Base-by-base conservation (phyloP, 306 rosid genomes). In the Ochetophila trinervis region DNA sequence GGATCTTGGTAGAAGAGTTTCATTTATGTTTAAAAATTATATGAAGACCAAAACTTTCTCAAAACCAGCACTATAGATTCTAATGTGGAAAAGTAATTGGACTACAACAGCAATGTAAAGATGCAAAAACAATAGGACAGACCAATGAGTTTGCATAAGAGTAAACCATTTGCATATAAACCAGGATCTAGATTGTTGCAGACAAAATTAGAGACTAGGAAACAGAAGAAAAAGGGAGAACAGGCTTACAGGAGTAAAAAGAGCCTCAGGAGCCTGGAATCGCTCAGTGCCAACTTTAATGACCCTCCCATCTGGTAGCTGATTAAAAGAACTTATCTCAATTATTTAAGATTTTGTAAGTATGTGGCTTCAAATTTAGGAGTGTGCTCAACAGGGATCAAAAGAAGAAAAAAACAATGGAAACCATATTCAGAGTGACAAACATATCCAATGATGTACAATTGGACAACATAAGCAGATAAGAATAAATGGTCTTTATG, bases 261-360 rank as follows among this genome's bases (percentile, higher is more conserved):
- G 97, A 65, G 99, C 99, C 76, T 94, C 99, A 7, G 99, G 97
- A 76, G 99, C 96, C 82, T 94, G 99, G 78, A 94, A 94, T 65
- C 99, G 85, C 80, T 94, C 99, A 7, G 99, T 94, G 63, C 99
- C 99, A 67, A 94, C 99, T 83, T 94, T 94, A 82, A 94, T 90
- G 56, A 90, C 95, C 83, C 99, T 85, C 83, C 99, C 99, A 84
- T 94, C 99, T 76, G 99, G 99, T 78, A 94, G 95, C 99, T 94
- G 88, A 63, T 63, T 52, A 67, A 20, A 69, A 32, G 35, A 73
- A 61, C 57, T 42, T 45, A 51, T 47, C 14, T 67, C 35, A 47
- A 60, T 48, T 48, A 24, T 36, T 50, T 49, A 65, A 9, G 49
- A 47, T 60, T 21, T 60, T 45, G 32, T 18, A 63, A 54, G 44